Evolutionary conservation across 1,284 basidiomycete species (phyloP), one percentile per base, ranked within the genome.

Genomic region (Melampsora abietis-canadensis): DNA sequence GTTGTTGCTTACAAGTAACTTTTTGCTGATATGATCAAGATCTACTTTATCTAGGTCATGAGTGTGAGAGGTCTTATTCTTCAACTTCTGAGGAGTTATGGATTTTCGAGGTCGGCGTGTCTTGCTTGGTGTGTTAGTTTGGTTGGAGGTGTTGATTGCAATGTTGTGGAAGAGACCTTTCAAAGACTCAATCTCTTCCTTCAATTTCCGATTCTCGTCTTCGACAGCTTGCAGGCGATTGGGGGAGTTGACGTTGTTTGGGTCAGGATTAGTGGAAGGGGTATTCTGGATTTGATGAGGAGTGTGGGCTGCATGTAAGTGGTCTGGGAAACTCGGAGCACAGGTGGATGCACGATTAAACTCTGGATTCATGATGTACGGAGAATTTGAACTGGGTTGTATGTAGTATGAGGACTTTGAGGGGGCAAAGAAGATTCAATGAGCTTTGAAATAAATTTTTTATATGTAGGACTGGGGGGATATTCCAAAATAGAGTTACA

Each of bases 161-260:
- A 68, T 21, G 10, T 59, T 60, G 34, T 68, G 48, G 54, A 68
- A 68, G 44, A 62, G 59, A 30, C 30, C 21, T 34, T 63, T 69
- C 21, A 69, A 37, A 10, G 7, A 19, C 7, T 62, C 44, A n/a
- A 69, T 31, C 17, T 69, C 68, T 31, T 30, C 59, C 44, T 63
- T 69, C 10, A 69, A 37, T 46, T 51, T 69, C 31, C 59, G 4
- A 48, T 62, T 69, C 60, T 62, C 68, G 14, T 62, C 68, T 62
- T 69, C 67, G 14, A 69, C 67, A 61, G 34, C 19, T 19, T 68
- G 51, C n/a, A 68, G 54, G 27, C 31, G 37, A 44, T 34, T 47
- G 12, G 65, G 37, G 48, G 34, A 31, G 44, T 10, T 37, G 12
- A 21, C 19, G 10, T 27, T 46, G 64, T 21, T 46, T 27, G 64